A percentile compares a stretch with the other conserved stretches of the same genome.
phyloP scores from a whole-genome alignment of 2,329 filamentous ascomycete genomes.

The Endothia cerciana region DNA sequence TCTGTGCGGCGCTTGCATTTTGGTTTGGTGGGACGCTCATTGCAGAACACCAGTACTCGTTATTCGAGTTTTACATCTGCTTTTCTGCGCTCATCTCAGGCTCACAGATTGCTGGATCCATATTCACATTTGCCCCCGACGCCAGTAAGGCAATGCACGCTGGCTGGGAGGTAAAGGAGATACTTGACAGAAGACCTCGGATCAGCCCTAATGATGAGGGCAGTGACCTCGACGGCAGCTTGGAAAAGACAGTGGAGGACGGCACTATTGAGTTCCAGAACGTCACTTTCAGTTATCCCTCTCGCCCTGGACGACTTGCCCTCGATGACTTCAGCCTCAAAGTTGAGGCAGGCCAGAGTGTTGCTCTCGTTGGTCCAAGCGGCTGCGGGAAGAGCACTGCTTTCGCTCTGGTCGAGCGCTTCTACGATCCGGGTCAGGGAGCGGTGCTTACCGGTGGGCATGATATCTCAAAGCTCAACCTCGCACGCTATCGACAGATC shows the following conservation, averaged over 20 bases:
- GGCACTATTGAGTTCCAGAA: too few species aligned
- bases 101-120: neutral
- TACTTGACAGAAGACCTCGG: neutral
- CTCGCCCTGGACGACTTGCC: neutral
- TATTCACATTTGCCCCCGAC: neutral
- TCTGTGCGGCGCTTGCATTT: neutral
- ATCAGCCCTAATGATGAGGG: neutral
- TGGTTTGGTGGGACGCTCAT: neutral
- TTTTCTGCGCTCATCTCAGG: neutral
- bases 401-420: constrained; percentile 90
- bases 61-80: neutral
- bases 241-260: too few species aligned
- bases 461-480: neutral
- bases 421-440: constrained; percentile 80
- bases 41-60: neutral
- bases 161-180: neutral
- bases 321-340: neutral
- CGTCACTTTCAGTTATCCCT: neutral
- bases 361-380: constrained; percentile 81
- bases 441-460: neutral
- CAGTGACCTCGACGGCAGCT: neutral
- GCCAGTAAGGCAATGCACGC: neutral
- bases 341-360: neutral
- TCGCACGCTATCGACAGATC: neutral
- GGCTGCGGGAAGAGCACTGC: constrained; percentile 95